phyloP scores from a whole-genome alignment of 2,329 filamentous ascomycete genomes.

The Malbranchea zuffiana region DNA sequence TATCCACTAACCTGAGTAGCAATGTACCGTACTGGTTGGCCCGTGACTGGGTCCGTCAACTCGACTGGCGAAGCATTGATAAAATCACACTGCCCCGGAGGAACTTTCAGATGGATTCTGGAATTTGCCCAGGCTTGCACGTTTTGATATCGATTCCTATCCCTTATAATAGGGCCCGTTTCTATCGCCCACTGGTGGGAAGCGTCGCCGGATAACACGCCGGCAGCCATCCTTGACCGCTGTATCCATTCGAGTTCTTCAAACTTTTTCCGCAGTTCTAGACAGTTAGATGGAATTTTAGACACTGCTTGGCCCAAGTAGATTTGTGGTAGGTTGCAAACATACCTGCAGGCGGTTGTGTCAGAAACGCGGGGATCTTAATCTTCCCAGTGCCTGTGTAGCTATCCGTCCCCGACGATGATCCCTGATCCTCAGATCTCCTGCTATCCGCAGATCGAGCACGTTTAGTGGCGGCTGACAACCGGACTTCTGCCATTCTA shows the following conservation, averaged over 20 bases:
- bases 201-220: constrained; percentile 34
- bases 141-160: constrained; percentile 76
- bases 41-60: constrained; percentile 42
- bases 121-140: constrained; percentile 85
- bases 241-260: constrained; percentile 52
- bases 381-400: no score
- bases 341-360: constrained; percentile 30
- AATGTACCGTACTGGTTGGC: constrained; percentile 55
- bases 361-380: constrained; percentile 30
- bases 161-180: constrained; percentile 43
- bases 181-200: constrained; percentile 50
- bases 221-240: constrained; percentile 42
- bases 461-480: constrained; percentile 30
- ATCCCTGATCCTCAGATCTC: constrained; percentile 19
- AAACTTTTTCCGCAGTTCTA: constrained; percentile 51
- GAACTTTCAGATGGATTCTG: constrained; percentile 68
- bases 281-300: constrained; percentile 7
- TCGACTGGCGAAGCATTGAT: constrained; percentile 69
- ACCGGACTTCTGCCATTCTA: constrained; percentile 33
- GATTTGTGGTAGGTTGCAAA: constrained; percentile 7
- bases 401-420: constrained; percentile 8
- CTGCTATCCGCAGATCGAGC: constrained; percentile 27
- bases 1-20: constrained; percentile 58
- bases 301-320: neutral
- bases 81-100: constrained; percentile 61